Base-by-base conservation (phyloP, 768 basidiomycete genomes). In the Psilocybe sp. region DNA sequence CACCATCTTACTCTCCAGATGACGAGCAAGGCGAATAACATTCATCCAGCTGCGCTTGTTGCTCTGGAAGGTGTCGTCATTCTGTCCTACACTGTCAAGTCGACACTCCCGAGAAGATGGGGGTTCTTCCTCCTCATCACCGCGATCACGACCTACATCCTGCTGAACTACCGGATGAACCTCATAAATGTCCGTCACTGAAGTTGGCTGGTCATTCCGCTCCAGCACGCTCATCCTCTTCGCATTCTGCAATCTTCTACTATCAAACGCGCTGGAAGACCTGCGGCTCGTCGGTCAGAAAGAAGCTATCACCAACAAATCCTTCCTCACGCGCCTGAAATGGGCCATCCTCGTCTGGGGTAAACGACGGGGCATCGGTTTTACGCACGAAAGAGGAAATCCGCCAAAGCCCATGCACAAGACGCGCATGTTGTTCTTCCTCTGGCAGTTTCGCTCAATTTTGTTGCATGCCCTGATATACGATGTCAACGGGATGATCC, bases 281-380 rank as follows among this genome's bases (percentile, higher is more conserved):
- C 41, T 69, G 9, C 56, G 50, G 28, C 45, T 50, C 1, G 33
- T 51, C 20, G 48, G 40, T 8, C 59, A 64, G 44, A 56, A 53
- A 20, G 36, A 18, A 1, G 20, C 46, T 18, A 57, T 62, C 16
- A 47, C 51, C 7, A 36, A 60, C 2, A 45, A 49, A 11, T 35
- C 65, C 2, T 58, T 67, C 13, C 42, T 45, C 43, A 32, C 47
- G 16, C 61, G 67, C 7, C 39, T 60, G 1, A 37, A 49, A 20
- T 68, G 68, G 69, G 64, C 41, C 4, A 12, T 62, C 5, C 31
- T 44, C 1, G 48, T 68, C 9, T 58, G 62, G 41, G 5, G 20
- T 16, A 64, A 55, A 18, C 58, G 55, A 23, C 64, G 68, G 2
- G 66, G 65, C 4, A 51, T 71, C 8, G 59, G 62, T 9, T 69